phyloP scores from a whole-genome alignment of 2,329 filamentous ascomycete species.

The Apiospora sp. region DNA sequence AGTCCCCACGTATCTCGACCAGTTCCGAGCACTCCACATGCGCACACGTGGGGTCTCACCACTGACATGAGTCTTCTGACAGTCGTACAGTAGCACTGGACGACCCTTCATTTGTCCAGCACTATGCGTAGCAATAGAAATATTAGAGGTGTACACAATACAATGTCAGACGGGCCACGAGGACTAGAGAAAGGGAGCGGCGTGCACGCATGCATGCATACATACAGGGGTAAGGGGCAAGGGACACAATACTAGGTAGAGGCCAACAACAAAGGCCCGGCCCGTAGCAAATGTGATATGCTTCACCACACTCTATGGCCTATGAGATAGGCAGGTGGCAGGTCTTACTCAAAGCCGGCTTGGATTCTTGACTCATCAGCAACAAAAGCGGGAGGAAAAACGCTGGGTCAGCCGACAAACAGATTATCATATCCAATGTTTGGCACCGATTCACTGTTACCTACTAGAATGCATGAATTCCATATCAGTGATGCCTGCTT shows the following conservation, averaged over 20 bases:
- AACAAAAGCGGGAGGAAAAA: too few relatives aligned
- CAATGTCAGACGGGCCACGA: background rate
- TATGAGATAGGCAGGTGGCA: background rate
- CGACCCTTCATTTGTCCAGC: background rate
- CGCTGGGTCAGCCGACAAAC: background rate
- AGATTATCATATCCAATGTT: too few relatives aligned
- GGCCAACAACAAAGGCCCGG: background rate
- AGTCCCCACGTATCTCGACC: background rate
- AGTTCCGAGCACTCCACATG: background rate
- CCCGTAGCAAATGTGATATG: background rate
- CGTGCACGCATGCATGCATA: too few relatives aligned
- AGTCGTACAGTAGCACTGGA: background rate
- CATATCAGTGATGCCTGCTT: background rate
- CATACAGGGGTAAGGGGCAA: too few relatives aligned
- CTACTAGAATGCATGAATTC: background rate
- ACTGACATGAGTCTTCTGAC: background rate
- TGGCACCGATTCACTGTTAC: background rate
- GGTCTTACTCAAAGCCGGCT: background rate
- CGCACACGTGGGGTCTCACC: constrained; percentile 11
- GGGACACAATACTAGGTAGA: background rate
- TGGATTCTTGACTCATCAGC: background rate
- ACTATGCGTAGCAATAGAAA: background rate
- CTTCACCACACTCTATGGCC: background rate
- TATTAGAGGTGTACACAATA: background rate
- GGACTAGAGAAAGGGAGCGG: too few relatives aligned